phyloP scores from a whole-genome alignment of 192 early-diverging fungal genomes.

The Radiomyces spectabilis region DNA sequence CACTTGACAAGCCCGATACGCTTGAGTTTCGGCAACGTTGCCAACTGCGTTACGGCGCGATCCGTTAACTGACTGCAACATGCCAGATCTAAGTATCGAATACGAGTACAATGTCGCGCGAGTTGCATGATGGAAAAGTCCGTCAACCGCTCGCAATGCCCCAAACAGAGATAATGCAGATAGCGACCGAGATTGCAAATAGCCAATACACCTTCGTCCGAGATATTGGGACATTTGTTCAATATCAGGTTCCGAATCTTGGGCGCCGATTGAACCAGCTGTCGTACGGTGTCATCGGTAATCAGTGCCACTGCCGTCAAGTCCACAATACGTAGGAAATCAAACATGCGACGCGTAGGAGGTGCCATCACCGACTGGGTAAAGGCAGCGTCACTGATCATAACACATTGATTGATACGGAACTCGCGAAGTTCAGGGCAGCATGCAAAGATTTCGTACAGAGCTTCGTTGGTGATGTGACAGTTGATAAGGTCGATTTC shows the following conservation, averaged over 20 bases:
- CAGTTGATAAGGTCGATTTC: slow-evolving; percentile 51
- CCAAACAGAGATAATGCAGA: slow-evolving; percentile 51
- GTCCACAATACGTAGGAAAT: slow-evolving; percentile 48
- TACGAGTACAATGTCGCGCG: slow-evolving; percentile 37
- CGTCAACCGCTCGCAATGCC: slow-evolving; percentile 46
- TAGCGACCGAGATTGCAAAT: slow-evolving; percentile 45
- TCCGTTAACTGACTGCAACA: slow-evolving; percentile 48
- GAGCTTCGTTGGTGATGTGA: slow-evolving; percentile 36
- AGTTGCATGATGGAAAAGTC: slow-evolving; percentile 41
- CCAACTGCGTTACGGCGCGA: slow-evolving; percentile 39
- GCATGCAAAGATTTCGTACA: slow-evolving; percentile 33
- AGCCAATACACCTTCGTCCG: slow-evolving; percentile 36
- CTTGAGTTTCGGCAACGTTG: slow-evolving; percentile 42
- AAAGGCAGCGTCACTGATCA: slow-evolving; percentile 29
- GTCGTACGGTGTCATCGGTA: slow-evolving; percentile 38
- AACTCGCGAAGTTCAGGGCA: slow-evolving; percentile 43
- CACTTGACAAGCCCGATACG: slow-evolving; percentile 58
- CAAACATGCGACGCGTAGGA: slow-evolving; percentile 9
- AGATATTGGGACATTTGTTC: slow-evolving; percentile 47
- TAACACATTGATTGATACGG: slow-evolving; percentile 31
- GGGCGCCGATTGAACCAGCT: slow-evolving; percentile 39
- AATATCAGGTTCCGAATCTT: slow-evolving; percentile 46
- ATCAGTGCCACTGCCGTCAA: slow-evolving; percentile 35
- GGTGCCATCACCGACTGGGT: slow-evolving; percentile 11
- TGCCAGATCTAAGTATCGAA: slow-evolving; percentile 51